These are phyloP conservation scores for Porodaedalea pini DNA, from an alignment of 1,284 basidiomycete genomes.

Conservation along the genomic window DNA sequence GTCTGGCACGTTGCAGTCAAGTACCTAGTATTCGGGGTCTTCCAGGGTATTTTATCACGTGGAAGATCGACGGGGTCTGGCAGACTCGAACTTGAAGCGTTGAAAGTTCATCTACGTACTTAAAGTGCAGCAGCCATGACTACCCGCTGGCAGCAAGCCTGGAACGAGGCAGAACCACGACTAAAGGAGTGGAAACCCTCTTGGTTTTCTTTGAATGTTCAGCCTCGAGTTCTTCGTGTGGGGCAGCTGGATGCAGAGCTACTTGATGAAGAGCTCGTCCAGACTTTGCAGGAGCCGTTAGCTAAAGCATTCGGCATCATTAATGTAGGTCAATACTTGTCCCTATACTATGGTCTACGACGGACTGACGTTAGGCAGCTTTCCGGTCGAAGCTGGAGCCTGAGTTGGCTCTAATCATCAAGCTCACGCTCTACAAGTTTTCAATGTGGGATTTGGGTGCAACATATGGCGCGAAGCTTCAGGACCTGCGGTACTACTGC, in stretches of 20 bases:
- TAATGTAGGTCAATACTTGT: constrained; percentile 48
- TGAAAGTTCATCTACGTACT: too few species aligned
- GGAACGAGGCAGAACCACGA: constrained; percentile 55
- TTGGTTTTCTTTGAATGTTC: constrained; percentile 30
- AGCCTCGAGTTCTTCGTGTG: constrained; percentile 67
- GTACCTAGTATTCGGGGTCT: not conserved
- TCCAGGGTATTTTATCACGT: not conserved
- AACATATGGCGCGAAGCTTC: constrained; percentile 89
- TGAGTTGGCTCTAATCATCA: constrained; percentile 76
- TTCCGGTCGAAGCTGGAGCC: constrained; percentile 70
- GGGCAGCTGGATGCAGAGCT: constrained; percentile 92
- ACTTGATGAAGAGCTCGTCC: constrained; percentile 86
- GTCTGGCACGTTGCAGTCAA: too few species aligned
- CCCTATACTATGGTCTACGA: not conserved
- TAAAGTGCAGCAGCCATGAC: too few species aligned
- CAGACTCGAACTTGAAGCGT: too few species aligned
- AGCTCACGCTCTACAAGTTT: constrained; percentile 78
- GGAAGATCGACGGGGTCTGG: not conserved
- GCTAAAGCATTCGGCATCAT: constrained; percentile 68
- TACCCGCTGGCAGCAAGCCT: constrained; percentile 53
- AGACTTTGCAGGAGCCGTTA: constrained; percentile 82
- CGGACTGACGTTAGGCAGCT: constrained; percentile 43
- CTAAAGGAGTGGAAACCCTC: constrained; percentile 46
- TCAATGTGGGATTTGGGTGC: constrained; percentile 80
- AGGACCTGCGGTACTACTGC: constrained; percentile 70